Base-by-base conservation (phyloP, 352 stramenopile species). In the Phytophthora meadii region DNA sequence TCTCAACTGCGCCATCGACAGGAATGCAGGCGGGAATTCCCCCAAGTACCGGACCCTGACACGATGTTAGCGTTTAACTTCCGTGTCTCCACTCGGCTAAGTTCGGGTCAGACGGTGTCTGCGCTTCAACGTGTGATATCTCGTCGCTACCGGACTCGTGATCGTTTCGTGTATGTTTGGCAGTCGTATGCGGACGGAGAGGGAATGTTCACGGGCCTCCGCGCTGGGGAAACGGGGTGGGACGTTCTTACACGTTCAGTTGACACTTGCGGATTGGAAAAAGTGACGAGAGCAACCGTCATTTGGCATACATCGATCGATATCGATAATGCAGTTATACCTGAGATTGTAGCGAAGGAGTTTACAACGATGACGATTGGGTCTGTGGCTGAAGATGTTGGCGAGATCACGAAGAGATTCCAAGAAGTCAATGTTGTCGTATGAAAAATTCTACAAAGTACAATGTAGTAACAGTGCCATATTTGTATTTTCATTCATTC, bases 91-190 rank as follows among this genome's bases (percentile, higher is more conserved):
- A 49, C 3, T 5, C 22, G 22, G 14, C 15, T 53, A 2, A 25
- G 15, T 5, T 25, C 49, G 6, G 44, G 44, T 3, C 8, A 3
- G 1, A 17, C 47, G 2, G 45, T 55, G 37, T 56, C 55, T 10
- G 45, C 42, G 5, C 36, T 41, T 30, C 24, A 46, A 44, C 19
- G 46, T 10, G 19, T 58, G 24, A 64, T 88, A 28, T 50, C 72
- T 22, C 72, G 75, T 14, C 68, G 72, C 4, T 84, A 81, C 59
- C 53, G 74, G 11, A 72, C 84, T 48, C 17, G 63, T 25, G 64
- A 76, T 24, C 74, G 74, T 22, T 54, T 81, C 2, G 69, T 88
- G 28, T 60, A 86, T 40, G 72, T 82, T 10, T 88, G 77, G 77
- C 70, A 62, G 11, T 68, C 72, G 8, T 58, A 78, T 39, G 71